A percentile compares a stretch with the other conserved stretches of the same genome.
phyloP scores from a whole-genome alignment of 768 basidiomycete genomes.

The Pleurotus citrinopileatus region DNA sequence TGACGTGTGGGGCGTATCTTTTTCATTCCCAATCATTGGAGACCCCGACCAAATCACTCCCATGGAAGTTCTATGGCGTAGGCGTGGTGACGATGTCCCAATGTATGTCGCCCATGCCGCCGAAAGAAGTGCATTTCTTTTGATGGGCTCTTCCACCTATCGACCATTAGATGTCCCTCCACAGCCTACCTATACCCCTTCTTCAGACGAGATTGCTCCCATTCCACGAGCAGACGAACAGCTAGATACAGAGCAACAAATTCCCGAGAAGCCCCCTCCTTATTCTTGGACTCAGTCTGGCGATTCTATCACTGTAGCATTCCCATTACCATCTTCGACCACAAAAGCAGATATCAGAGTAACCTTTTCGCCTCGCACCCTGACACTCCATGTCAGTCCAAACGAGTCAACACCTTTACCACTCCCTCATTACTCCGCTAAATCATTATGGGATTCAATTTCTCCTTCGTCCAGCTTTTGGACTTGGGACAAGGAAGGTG shows the following conservation, averaged over 20 bases:
- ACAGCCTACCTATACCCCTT: constrained; percentile 48
- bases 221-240: constrained; percentile 64
- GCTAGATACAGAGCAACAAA: constrained; percentile 37
- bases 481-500: constrained; percentile 87
- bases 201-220: constrained; percentile 63
- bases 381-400: constrained; percentile 60
- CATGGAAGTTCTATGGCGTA: constrained; percentile 65
- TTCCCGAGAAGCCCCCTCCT: constrained; percentile 58
- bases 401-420: constrained; percentile 29
- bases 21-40: constrained; percentile 41
- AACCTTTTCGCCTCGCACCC: constrained; percentile 56
- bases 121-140: constrained; percentile 43
- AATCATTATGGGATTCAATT: constrained; percentile 78
- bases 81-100: constrained; percentile 70
- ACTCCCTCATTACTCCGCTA: constrained; percentile 58
- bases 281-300: constrained; percentile 93
- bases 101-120: constrained; percentile 49
- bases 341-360: constrained; percentile 64
- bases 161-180: constrained; percentile 32
- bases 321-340: constrained; percentile 77
- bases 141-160: constrained; percentile 60
- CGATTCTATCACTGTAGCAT: constrained; percentile 79
- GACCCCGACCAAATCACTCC: constrained; percentile 27
- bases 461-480: constrained; percentile 80
- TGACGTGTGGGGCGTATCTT: constrained; percentile 62